phyloP scores from a whole-genome alignment of 1,139 yeast genomes.

The Diutina siamensis region DNA sequence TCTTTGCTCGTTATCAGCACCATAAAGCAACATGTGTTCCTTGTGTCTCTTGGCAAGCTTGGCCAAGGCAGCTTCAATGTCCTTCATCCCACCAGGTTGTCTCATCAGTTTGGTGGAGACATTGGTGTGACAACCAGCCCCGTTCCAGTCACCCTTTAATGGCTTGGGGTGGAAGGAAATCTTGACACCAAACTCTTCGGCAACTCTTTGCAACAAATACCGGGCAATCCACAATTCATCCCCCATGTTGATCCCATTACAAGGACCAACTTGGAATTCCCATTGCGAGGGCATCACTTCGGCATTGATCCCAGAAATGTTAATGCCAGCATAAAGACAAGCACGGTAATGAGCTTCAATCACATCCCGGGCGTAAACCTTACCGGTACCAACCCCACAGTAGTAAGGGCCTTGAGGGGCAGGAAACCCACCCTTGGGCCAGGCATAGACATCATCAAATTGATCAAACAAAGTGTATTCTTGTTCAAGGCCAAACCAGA shows the following conservation, averaged over 20 bases:
- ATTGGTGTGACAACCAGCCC: constrained; percentile 99
- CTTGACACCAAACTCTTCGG: constrained; percentile 98
- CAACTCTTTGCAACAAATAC: constrained; percentile 84
- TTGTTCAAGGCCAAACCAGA: constrained; percentile 98
- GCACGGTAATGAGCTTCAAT: constrained; percentile 99
- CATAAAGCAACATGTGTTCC: constrained; percentile 93
- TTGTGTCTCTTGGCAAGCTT: constrained; percentile 92
- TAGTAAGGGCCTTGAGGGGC: constrained; percentile 99
- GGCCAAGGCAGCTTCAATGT: constrained; percentile 83
- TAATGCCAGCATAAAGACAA: constrained; percentile 82
- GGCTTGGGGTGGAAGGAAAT: constrained; percentile 99
- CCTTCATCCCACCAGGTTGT: constrained; percentile 89
- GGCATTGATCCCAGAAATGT: constrained; percentile 93
- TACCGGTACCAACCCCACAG: constrained; percentile 99
- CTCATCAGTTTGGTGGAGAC: constrained; percentile 92
- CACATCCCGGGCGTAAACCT: constrained; percentile 95
- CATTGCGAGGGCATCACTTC: constrained; percentile 99
- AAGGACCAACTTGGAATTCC: constrained; percentile 99
- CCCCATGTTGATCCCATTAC: constrained; percentile 92
- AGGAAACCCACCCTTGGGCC: constrained; percentile 99
- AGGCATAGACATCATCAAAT: constrained; percentile 83
- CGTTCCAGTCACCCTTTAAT: constrained; percentile 97
- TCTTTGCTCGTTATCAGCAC: constrained; percentile 89
- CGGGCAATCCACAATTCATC: constrained; percentile 96
- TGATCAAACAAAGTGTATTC: constrained; percentile 95